Percentiles rank a stretch among this genome's conserved stretches.
Conservation (phyloP, 2,329 filamentous ascomycete species). For the Fusarium virguliforme region DNA sequence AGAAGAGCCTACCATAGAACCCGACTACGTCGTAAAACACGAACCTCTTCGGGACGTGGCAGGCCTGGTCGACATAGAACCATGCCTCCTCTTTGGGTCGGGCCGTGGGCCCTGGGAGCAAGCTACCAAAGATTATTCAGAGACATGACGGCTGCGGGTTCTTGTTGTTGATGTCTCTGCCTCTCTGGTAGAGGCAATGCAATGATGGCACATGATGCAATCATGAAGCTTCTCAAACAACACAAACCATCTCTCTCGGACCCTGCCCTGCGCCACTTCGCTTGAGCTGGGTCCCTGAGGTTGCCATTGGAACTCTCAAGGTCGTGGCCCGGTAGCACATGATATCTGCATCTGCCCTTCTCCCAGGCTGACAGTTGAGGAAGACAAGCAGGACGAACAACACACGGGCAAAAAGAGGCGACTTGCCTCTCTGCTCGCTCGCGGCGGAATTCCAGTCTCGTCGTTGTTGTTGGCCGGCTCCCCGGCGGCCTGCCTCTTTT, state of each 20-base stretch:
- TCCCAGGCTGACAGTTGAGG: constrained; percentile 33
- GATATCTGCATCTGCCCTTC: constrained; percentile 27
- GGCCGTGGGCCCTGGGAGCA: constrained; percentile 27
- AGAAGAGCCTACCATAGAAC: constrained; percentile 14
- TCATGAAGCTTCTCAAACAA: constrained; percentile 26
- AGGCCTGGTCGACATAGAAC: constrained; percentile 27
- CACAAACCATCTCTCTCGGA: constrained; percentile 22
- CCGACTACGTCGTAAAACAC: constrained; percentile 12
- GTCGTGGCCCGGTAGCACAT: constrained; percentile 35
- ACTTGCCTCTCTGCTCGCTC: constrained; percentile 25
- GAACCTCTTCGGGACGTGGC: constrained; percentile 24
- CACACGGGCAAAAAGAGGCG: constrained; percentile 10
- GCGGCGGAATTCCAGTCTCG: constrained; percentile 28
- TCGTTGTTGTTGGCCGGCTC: constrained; percentile 36
- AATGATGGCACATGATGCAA: constrained; percentile 47
- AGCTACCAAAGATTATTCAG: constrained; percentile 33
- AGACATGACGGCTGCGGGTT: constrained; percentile 24
- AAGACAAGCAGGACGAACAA: constrained; percentile 41
- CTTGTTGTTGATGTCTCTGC: constrained; percentile 20
- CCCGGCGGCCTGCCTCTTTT: constrained; percentile 21
- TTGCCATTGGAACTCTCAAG: constrained; percentile 18
- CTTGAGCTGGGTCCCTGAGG: constrained; percentile 36
- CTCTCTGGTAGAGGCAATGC: constrained; percentile 14
- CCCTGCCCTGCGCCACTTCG: constrained; percentile 31
- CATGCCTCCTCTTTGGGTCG: constrained; percentile 33